These are phyloP conservation scores for Schizothecium vesticola DNA, from an alignment of 495 filamentous ascomycete species.

Conservation along the genomic window DNA sequence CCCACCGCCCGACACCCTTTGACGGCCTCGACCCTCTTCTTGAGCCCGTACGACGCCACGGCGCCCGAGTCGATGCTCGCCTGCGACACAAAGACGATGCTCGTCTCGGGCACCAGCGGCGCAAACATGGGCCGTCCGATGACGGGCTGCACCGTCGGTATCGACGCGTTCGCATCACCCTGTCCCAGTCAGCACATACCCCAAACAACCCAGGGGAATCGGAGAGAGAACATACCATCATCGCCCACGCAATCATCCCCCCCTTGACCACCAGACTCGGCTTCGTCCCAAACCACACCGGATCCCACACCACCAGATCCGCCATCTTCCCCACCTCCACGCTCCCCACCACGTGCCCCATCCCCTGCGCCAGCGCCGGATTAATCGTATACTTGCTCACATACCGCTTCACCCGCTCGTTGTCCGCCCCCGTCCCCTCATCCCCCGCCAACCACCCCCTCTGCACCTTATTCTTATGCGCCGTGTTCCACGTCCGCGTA, in stretches of 20 bases:
- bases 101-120: slow-evolving; percentile 61
- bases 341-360: slow-evolving; percentile 83
- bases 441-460: slow-evolving; percentile 74
- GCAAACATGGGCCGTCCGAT: slow-evolving; percentile 87
- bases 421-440: slow-evolving; percentile 76
- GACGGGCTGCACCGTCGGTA: slow-evolving; percentile 84
- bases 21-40: slow-evolving; percentile 77
- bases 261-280: slow-evolving; percentile 80
- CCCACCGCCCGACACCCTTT: slow-evolving; percentile 71
- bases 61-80: slow-evolving; percentile 59
- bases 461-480: slow-evolving; percentile 95
- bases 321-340: slow-evolving; percentile 89
- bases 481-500: slow-evolving; percentile 93
- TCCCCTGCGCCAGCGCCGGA: slow-evolving; percentile 88
- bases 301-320: slow-evolving; percentile 85
- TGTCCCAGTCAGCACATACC: slow-evolving; percentile 23
- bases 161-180: slow-evolving; percentile 92
- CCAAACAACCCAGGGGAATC: not conserved
- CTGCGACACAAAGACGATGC: slow-evolving; percentile 79
- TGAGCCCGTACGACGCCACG: slow-evolving; percentile 65
- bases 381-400: slow-evolving; percentile 98
- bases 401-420: slow-evolving; percentile 90
- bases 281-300: slow-evolving; percentile 84
- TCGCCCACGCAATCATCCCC: slow-evolving; percentile 77
- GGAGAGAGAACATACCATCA: slow-evolving; percentile 59